A percentile compares a stretch with the other conserved stretches of the same genome.
Conservation (phyloP, 768 basidiomycete genomes). For the Serendipita vermifera region DNA sequence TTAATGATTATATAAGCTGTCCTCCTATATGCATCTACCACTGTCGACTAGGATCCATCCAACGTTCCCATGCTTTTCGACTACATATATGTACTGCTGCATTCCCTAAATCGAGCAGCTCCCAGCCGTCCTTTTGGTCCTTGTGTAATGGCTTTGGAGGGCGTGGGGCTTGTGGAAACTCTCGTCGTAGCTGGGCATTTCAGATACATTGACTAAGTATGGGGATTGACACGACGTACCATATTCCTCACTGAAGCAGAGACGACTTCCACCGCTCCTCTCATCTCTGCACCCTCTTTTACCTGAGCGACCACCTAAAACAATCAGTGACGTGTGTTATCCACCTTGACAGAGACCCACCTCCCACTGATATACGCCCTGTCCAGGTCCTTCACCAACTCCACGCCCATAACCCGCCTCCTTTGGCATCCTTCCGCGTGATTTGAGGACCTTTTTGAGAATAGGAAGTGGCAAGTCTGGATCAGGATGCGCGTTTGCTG, state of each 20-base stretch:
- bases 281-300: constrained; percentile 71
- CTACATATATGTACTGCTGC: constrained; percentile 72
- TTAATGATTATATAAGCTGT: no score
- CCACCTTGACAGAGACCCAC: background rate
- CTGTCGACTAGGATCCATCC: constrained; percentile 31
- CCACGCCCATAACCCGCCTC: constrained; percentile 46
- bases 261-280: constrained; percentile 65
- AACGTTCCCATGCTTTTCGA: constrained; percentile 50
- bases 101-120: constrained; percentile 67
- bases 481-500: constrained; percentile 49
- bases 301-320: constrained; percentile 33
- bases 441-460: constrained; percentile 46
- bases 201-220: background rate
- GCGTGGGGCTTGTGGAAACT: constrained; percentile 44
- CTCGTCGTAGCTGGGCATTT: constrained; percentile 39
- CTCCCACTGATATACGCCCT: constrained; percentile 28
- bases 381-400: constrained; percentile 32
- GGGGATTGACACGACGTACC: constrained; percentile 30
- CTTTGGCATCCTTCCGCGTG: constrained; percentile 44
- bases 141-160: constrained; percentile 51
- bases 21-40: background rate
- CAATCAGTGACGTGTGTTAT: background rate
- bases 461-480: constrained; percentile 26
- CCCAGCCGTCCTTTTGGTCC: constrained; percentile 55
- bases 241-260: constrained; percentile 56